These are phyloP conservation scores for Alternaria postmessia DNA, from an alignment of 2,329 filamentous ascomycete species.

Conservation along the genomic window DNA sequence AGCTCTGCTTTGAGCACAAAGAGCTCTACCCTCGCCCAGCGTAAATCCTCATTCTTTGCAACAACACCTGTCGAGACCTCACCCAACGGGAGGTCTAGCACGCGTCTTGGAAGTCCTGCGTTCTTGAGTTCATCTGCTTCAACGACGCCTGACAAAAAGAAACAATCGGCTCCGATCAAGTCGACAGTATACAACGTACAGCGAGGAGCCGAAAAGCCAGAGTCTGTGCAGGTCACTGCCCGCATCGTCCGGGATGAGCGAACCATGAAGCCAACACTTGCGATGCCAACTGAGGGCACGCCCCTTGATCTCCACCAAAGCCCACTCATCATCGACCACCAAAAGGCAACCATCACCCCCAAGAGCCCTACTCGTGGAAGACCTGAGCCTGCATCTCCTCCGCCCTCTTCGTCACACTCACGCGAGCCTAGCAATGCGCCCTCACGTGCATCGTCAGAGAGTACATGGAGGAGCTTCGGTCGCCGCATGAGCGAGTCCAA, in stretches of 20 bases:
- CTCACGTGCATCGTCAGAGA: constrained; percentile 51
- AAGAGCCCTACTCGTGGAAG: constrained; percentile 39
- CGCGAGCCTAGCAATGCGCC: constrained; percentile 41
- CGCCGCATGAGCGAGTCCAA: constrained; percentile 50
- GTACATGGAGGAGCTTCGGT: constrained; percentile 49
- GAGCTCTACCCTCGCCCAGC: constrained; percentile 45
- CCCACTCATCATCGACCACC: constrained; percentile 70
- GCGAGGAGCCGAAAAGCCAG: constrained; percentile 59
- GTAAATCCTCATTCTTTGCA: constrained; percentile 51
- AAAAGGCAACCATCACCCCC: constrained; percentile 48
- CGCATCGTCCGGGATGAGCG: constrained; percentile 75
- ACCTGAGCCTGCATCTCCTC: constrained; percentile 43
- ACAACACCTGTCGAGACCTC: constrained; percentile 43
- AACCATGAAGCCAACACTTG: constrained; percentile 40
- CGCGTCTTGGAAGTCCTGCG: constrained; percentile 42
- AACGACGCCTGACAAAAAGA: constrained; percentile 39
- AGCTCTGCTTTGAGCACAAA: constrained; percentile 35
- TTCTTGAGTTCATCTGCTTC: constrained; percentile 37
- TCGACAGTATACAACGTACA: constrained; percentile 53
- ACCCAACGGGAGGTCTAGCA: constrained; percentile 34
- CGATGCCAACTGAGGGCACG: constrained; percentile 60
- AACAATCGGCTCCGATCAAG: constrained; percentile 31
- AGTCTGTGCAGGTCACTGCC: constrained; percentile 88
- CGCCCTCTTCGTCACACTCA: constrained; percentile 42
- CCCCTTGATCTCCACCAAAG: constrained; percentile 62